Percentiles rank a stretch among this genome's conserved stretches.
Evolutionary conservation across 2,329 filamentous ascomycete genomes (phyloP).

Genomic region (Aspergillus brasiliensis): DNA sequence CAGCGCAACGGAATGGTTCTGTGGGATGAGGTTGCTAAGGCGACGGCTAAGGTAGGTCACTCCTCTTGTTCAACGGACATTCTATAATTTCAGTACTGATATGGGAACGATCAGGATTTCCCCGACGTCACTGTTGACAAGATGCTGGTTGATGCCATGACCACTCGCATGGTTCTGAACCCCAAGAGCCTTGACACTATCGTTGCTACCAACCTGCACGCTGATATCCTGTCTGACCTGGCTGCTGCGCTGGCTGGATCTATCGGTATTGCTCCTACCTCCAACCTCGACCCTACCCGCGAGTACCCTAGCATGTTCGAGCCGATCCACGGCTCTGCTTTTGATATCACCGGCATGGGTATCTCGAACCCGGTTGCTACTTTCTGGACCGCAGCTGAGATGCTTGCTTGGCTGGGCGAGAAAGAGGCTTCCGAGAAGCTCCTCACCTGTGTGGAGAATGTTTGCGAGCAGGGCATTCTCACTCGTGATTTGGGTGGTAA

Average conservation of each 20-base stretch:
- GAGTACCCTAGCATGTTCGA: conserved; percentile 65
- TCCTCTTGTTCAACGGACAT: no score
- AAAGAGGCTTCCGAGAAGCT: conserved; percentile 58
- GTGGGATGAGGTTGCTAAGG: conserved; percentile 64
- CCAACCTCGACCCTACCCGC: conserved; percentile 66
- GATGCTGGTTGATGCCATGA: conserved; percentile 70
- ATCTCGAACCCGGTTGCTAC: conserved; percentile 64
- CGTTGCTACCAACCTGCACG: conserved; percentile 64
- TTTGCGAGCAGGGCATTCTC: conserved; percentile 57
- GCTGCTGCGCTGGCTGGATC: conserved; percentile 70
- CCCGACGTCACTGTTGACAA: conserved; percentile 64
- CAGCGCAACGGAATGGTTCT: conserved; percentile 69
- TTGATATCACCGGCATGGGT: conserved; percentile 66
- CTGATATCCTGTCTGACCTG: conserved; percentile 70
- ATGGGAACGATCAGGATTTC: conserved; percentile 49
- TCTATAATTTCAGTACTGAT: no score
- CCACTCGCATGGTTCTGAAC: conserved; percentile 63
- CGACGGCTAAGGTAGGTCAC: conserved; percentile 42
- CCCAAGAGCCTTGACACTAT: conserved; percentile 64
- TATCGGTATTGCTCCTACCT: conserved; percentile 72
- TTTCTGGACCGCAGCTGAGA: conserved; percentile 71
- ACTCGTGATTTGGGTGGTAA: conserved; percentile 64
- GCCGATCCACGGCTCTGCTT: conserved; percentile 65
- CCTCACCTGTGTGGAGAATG: conserved; percentile 63
- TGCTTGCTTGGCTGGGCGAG: conserved; percentile 66